Conservation (phyloP, 2,329 filamentous ascomycete species). For the Aspergillus calidoustus region DNA sequence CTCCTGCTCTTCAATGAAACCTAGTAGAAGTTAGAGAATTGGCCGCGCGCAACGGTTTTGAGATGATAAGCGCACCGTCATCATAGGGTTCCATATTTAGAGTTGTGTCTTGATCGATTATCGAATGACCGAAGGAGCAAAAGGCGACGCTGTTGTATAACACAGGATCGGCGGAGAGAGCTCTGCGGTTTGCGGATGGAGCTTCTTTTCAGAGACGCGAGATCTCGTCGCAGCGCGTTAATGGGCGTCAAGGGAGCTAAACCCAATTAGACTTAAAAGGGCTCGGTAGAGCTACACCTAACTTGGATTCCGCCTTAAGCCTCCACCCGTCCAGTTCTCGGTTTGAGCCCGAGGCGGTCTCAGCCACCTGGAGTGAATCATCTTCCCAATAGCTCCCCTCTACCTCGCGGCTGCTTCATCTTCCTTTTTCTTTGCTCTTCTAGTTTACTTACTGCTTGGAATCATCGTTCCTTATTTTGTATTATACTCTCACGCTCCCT, state of each 20-base stretch:
- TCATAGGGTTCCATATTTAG: conserved; percentile 42
- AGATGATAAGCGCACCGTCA: conserved; percentile 32
- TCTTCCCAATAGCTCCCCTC: conserved; percentile 4
- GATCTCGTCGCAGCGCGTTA: conserved; percentile 38
- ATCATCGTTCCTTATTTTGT: conserved; percentile 23
- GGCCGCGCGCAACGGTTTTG: conserved; percentile 16
- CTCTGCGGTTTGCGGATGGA: conserved; percentile 23
- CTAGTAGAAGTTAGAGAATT: conserved; percentile 30
- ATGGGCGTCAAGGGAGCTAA: conserved; percentile 35
- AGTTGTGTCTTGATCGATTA: neutral
- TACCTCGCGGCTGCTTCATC: neutral
- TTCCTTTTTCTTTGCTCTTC: conserved; percentile 15
- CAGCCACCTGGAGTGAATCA: conserved; percentile 17
- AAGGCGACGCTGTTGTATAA: conserved; percentile 13
- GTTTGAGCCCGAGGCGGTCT: conserved; percentile 9
- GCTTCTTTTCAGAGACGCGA: conserved; percentile 30
- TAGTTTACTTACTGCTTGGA: conserved; percentile 15
- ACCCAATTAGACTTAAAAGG: conserved; percentile 19
- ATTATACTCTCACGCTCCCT: conserved; percentile 24
- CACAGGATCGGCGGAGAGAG: conserved; percentile 18
- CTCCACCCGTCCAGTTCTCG: neutral
- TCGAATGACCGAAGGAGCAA: conserved; percentile 4
- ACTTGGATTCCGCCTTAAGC: neutral
- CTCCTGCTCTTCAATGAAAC: conserved; percentile 44
- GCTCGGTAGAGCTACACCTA: conserved; percentile 29